Conservation (phyloP, 345 rosid species). For the Raphanus sativus region DNA sequence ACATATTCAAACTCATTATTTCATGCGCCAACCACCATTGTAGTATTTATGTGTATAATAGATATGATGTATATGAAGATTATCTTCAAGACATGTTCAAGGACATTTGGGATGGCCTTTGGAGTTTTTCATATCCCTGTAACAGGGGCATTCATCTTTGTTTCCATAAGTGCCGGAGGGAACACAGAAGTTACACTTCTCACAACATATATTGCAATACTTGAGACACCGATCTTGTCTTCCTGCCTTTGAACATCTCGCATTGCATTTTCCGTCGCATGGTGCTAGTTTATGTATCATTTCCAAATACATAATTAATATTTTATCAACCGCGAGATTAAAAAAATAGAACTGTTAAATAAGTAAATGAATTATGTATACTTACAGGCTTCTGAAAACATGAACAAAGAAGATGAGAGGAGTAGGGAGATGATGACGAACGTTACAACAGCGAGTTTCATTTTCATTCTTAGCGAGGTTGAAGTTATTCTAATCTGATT, state of each 20-base stretch:
- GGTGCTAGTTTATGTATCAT: conserved; percentile 29
- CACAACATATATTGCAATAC: conserved; percentile 88
- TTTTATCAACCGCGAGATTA: neutral
- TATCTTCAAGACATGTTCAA: conserved; percentile 35
- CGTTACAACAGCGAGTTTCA: conserved; percentile 37
- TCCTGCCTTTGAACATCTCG: conserved; percentile 78
- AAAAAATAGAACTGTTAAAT: neutral
- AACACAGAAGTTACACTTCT: conserved; percentile 63
- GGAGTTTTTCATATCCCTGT: conserved; percentile 63
- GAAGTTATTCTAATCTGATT: neutral
- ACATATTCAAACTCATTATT: neutral
- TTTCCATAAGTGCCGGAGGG: conserved; percentile 85
- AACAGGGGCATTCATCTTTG: conserved; percentile 82
- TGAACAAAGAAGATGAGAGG: conserved; percentile 49
- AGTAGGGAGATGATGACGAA: conserved; percentile 44
- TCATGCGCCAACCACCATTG: neutral
- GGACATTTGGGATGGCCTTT: conserved; percentile 80
- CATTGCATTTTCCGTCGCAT: conserved; percentile 58
- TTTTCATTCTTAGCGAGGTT: conserved; percentile 21
- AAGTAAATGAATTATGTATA: neutral
- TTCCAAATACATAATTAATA: neutral
- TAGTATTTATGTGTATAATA: neutral
- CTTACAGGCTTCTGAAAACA: conserved; percentile 53
- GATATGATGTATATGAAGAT: conserved; percentile 11
- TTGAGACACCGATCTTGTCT: conserved; percentile 61